Evolutionary conservation across 2,329 filamentous ascomycete genomes (phyloP).

Genomic region (Basipetospora chlamydospora): DNA sequence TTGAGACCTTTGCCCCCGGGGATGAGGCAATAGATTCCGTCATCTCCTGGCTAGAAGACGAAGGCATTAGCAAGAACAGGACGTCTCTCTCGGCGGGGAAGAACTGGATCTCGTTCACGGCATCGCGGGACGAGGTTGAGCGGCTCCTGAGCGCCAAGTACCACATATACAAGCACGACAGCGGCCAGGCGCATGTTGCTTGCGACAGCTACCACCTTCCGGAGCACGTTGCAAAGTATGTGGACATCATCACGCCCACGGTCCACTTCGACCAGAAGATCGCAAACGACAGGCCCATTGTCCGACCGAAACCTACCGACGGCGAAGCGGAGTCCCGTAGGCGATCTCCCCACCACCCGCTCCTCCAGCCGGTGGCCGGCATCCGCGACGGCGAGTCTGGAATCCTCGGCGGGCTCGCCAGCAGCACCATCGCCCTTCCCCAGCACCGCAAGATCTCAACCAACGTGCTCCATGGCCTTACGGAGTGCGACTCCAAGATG

Average conservation of each 20-base stretch:
- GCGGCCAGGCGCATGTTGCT: constrained; percentile 21
- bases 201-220: constrained; percentile 27
- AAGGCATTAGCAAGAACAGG: constrained; percentile 32
- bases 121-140: constrained; percentile 21
- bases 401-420: constrained; percentile 14
- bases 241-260: constrained; percentile 27
- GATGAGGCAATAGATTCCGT: constrained; percentile 33
- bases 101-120: constrained; percentile 21
- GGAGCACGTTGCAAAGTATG: constrained; percentile 18
- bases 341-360: constrained; percentile 5
- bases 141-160: constrained; percentile 36
- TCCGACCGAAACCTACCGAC: constrained; percentile 9
- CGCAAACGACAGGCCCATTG: constrained; percentile 12
- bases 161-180: constrained; percentile 30
- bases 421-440: constrained; percentile 13
- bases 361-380: constrained; percentile 9
- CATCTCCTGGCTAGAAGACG: constrained; percentile 35
- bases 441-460: constrained; percentile 17
- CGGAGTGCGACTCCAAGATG: constrained; percentile 35
- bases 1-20: constrained; percentile 26
- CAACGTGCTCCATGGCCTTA: constrained; percentile 14
- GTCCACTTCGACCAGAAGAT: constrained; percentile 22
- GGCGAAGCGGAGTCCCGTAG: constrained; percentile 10
- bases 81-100: constrained; percentile 34
- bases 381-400: constrained; percentile 10